A percentile compares a stretch with the other conserved stretches of the same genome.
Evolutionary conservation across 768 basidiomycete species (phyloP).

Genomic region (Serendipita sp.): DNA sequence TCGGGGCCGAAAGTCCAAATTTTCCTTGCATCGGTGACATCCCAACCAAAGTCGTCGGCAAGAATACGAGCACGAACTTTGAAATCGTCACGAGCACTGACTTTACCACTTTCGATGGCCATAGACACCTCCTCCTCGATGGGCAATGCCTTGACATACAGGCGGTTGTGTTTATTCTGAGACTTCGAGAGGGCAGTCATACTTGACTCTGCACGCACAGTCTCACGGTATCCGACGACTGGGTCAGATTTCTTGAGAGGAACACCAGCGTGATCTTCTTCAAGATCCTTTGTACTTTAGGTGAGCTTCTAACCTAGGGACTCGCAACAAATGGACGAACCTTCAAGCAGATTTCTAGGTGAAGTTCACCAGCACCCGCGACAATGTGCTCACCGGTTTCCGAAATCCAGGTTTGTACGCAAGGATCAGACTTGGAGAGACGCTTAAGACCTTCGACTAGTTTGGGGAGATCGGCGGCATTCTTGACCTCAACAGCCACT

Average conservation of each 20-base stretch:
- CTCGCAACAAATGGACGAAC: constrained; percentile 22
- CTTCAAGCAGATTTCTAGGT: constrained; percentile 99
- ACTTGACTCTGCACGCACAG: constrained; percentile 86
- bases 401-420: constrained; percentile 86
- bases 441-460: constrained; percentile 99
- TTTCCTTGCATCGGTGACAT: constrained; percentile 97
- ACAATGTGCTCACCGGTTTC: constrained; percentile 97
- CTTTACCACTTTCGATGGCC: constrained; percentile 77
- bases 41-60: constrained; percentile 95
- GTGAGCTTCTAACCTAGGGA: neutral
- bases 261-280: constrained; percentile 99
- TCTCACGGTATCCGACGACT: constrained; percentile 96
- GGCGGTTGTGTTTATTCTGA: constrained; percentile 99
- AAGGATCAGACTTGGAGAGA: constrained; percentile 98
- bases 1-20: constrained; percentile 99
- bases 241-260: constrained; percentile 97
- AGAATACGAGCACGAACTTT: constrained; percentile 89
- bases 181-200: constrained; percentile 97
- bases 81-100: constrained; percentile 92
- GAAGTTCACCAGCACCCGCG: constrained; percentile 97
- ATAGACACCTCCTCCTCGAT: constrained; percentile 86
- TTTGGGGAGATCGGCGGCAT: constrained; percentile 96
- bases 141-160: constrained; percentile 86
- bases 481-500: constrained; percentile 99
- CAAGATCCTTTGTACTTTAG: constrained; percentile 53